phyloP scores from a whole-genome alignment of 2,329 filamentous ascomycete genomes.

The Fusarium nodosum region DNA sequence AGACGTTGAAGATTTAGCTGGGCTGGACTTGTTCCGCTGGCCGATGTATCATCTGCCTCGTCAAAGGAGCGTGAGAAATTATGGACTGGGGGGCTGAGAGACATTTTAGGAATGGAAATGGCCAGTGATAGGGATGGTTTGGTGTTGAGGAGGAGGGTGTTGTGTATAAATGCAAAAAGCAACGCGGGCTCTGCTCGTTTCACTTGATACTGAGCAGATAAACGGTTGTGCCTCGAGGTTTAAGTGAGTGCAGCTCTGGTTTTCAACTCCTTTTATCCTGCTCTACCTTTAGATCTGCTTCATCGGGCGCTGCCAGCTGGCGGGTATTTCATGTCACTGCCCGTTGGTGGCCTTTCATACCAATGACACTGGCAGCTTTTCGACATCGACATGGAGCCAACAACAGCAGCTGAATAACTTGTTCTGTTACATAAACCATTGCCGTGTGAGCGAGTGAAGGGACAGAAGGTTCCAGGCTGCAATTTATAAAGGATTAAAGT shows the following conservation, averaged over 20 bases:
- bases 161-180: constrained; percentile 1
- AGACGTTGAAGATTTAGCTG: constrained; percentile 74
- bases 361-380: constrained; percentile 20
- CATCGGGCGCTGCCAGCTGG: constrained; percentile 29
- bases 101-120: constrained; percentile 47
- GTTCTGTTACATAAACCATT: background rate
- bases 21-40: constrained; percentile 66
- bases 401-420: background rate
- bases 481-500: constrained; percentile 9
- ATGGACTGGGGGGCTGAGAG: constrained; percentile 53
- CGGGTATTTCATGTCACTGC: constrained; percentile 30
- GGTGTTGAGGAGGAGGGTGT: constrained; percentile 12
- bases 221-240: background rate
- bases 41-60: constrained; percentile 49
- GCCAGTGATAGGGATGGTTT: constrained; percentile 11
- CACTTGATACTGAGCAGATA: constrained; percentile 39
- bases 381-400: background rate
- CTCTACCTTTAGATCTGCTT: background rate
- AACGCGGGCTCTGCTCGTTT: constrained; percentile 30
- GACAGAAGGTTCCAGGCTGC: constrained; percentile 7
- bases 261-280: constrained; percentile 9
- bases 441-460: constrained; percentile 4
- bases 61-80: constrained; percentile 46
- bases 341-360: constrained; percentile 20
- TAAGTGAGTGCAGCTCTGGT: background rate